Conservation (phyloP, 441 rosid genomes). For the Erodium trifolium region DNA sequence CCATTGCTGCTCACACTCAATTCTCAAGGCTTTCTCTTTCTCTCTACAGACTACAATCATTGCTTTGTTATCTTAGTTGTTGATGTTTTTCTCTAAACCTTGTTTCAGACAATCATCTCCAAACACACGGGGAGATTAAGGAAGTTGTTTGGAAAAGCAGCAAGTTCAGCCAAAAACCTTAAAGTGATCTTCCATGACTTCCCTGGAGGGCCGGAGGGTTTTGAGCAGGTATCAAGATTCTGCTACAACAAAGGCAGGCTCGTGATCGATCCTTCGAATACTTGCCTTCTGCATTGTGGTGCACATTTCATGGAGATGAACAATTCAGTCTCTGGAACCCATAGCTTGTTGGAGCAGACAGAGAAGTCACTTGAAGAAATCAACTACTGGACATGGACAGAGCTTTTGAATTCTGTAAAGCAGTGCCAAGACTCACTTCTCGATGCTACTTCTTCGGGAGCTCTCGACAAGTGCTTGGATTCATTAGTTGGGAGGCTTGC, state of each 20-base stretch:
- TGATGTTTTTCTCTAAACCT: no score
- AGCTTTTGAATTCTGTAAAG: slow-evolving; percentile 50
- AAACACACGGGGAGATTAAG: slow-evolving; percentile 33
- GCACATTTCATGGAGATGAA: slow-evolving; percentile 47
- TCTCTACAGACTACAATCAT: no score
- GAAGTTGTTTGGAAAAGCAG: slow-evolving; percentile 25
- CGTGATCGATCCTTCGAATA: slow-evolving; percentile 29
- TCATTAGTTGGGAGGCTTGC: slow-evolving; percentile 28
- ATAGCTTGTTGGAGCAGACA: slow-evolving; percentile 44
- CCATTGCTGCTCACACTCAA: neutral
- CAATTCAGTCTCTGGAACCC: neutral
- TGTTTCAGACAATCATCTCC: slow-evolving; percentile 27
- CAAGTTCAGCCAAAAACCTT: slow-evolving; percentile 12
- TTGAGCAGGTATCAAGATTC: slow-evolving; percentile 45
- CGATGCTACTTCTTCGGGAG: slow-evolving; percentile 25
- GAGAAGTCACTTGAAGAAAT: slow-evolving; percentile 54
- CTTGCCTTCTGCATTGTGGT: slow-evolving; percentile 29
- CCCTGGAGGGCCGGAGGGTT: slow-evolving; percentile 49
- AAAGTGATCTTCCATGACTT: slow-evolving; percentile 43
- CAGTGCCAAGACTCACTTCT: slow-evolving; percentile 47
- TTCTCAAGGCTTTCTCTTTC: no score
- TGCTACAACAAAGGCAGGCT: slow-evolving; percentile 38
- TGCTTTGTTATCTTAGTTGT: no score
- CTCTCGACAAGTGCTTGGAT: slow-evolving; percentile 30
- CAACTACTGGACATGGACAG: slow-evolving; percentile 67